These are phyloP conservation scores for Termitomyces sp. DNA, from an alignment of 768 basidiomycete genomes.

Conservation along the genomic window DNA sequence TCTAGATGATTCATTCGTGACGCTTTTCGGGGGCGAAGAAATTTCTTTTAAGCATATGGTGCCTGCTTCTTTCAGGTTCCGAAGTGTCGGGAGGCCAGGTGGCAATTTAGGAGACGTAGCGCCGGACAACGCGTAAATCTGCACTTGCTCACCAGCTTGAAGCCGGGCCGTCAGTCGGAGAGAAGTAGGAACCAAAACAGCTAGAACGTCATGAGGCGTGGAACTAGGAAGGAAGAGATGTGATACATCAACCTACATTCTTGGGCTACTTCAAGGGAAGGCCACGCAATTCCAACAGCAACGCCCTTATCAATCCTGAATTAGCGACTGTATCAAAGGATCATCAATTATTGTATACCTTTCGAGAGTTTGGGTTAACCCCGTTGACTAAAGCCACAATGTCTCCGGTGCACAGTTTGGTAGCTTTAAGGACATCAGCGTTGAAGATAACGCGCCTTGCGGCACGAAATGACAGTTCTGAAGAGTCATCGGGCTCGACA, in stretches of 20 bases:
- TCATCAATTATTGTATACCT: constrained; percentile 15
- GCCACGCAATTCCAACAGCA: constrained; percentile 71
- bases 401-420: constrained; percentile 67
- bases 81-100: constrained; percentile 45
- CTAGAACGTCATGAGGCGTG: constrained; percentile 28
- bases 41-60: constrained; percentile 50
- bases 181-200: constrained; percentile 47
- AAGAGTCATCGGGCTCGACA: constrained; percentile 27
- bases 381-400: constrained; percentile 47
- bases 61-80: constrained; percentile 43
- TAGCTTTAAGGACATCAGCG: constrained; percentile 51
- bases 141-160: constrained; percentile 39
- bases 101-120: constrained; percentile 27
- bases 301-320: constrained; percentile 38
- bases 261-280: constrained; percentile 54
- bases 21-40: constrained; percentile 12
- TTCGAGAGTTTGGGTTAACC: constrained; percentile 23
- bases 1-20: constrained; percentile 14
- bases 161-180: constrained; percentile 59
- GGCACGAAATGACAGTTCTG: constrained; percentile 41
- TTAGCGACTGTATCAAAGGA: constrained; percentile 9
- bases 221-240: constrained; percentile 9
- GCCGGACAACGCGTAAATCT: constrained; percentile 43
- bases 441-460: constrained; percentile 61
- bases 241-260: constrained; percentile 41